Conservation (phyloP, 2,329 filamentous ascomycete genomes). For the Talaromyces sp. region DNA sequence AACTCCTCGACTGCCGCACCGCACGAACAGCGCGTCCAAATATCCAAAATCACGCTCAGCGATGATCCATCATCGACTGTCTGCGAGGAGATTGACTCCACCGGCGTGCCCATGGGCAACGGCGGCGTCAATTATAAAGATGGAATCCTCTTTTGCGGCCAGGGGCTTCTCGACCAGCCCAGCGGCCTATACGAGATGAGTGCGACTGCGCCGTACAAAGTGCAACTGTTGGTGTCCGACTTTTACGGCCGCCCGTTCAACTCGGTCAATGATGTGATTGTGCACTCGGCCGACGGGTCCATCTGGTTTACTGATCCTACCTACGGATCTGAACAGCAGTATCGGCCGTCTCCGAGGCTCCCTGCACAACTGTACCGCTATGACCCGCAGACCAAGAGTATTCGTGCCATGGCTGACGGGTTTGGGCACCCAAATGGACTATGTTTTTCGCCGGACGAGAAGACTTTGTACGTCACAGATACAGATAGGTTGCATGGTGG, state of each 20-base stretch:
- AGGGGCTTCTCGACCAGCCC: background rate
- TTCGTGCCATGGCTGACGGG: slow-evolving; percentile 34
- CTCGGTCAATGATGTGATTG: slow-evolving; percentile 35
- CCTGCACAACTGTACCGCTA: slow-evolving; percentile 37
- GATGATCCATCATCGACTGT: slow-evolving; percentile 6
- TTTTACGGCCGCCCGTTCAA: slow-evolving; percentile 35
- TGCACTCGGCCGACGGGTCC: slow-evolving; percentile 24
- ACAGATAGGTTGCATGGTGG: slow-evolving; percentile 27
- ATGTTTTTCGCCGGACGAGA: slow-evolving; percentile 36
- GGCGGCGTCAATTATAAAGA: slow-evolving; percentile 26
- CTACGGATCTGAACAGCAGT: slow-evolving; percentile 32
- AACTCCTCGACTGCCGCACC: slow-evolving; percentile 3
- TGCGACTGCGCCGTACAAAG: background rate
- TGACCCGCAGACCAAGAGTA: slow-evolving; percentile 26
- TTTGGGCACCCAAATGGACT: slow-evolving; percentile 41
- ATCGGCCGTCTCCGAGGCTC: slow-evolving; percentile 27
- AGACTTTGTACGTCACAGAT: slow-evolving; percentile 37
- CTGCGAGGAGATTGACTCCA: slow-evolving; percentile 13
- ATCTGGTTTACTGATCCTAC: slow-evolving; percentile 37
- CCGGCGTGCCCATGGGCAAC: slow-evolving; percentile 17
- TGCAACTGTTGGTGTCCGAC: slow-evolving; percentile 9
- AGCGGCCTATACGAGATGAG: slow-evolving; percentile 1
- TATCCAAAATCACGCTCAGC: slow-evolving; percentile 15
- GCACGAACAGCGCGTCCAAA: slow-evolving; percentile 19
- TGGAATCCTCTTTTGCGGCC: slow-evolving; percentile 18